These are phyloP conservation scores for Pecoramyces ruminantium DNA, from an alignment of 192 early-diverging fungal genomes.

Conservation along the genomic window DNA sequence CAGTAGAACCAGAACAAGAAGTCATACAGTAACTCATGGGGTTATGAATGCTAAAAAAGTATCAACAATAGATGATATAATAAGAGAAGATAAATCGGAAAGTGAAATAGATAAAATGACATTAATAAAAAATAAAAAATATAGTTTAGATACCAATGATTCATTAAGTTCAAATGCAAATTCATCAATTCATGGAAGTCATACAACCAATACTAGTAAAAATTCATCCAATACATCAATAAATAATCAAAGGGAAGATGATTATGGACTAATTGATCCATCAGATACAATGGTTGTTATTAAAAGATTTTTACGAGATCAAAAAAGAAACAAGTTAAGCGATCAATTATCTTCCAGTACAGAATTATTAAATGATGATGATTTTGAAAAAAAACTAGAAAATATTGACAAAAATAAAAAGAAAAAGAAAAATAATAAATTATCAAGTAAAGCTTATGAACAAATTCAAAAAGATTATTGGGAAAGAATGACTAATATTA, in stretches of 20 bases:
- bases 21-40: not conserved
- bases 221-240: not conserved
- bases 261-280: not conserved
- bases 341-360: not conserved
- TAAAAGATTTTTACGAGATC: not conserved
- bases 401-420: slow-evolving; percentile 11
- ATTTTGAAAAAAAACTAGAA: slow-evolving; percentile 1
- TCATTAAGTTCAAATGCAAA: no score
- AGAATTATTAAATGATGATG: not conserved
- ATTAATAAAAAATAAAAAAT: no score
- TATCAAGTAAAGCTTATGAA: not conserved
- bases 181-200: no score
- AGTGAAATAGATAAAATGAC: no score
- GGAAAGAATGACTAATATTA: slow-evolving; percentile 23
- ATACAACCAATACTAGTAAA: not conserved
- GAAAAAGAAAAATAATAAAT: not conserved
- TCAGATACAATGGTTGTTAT: not conserved
- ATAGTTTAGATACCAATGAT: no score
- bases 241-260: not conserved
- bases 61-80: not conserved
- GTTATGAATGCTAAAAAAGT: not conserved
- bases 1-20: not conserved
- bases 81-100: no score
- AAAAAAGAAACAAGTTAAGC: not conserved
- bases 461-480: slow-evolving; percentile 23